A percentile compares a stretch with the other conserved stretches of the same genome.
These are phyloP conservation scores for Heterococcus sp. DNA, from an alignment of 108 stramenopile species.

Conservation along the genomic window DNA sequence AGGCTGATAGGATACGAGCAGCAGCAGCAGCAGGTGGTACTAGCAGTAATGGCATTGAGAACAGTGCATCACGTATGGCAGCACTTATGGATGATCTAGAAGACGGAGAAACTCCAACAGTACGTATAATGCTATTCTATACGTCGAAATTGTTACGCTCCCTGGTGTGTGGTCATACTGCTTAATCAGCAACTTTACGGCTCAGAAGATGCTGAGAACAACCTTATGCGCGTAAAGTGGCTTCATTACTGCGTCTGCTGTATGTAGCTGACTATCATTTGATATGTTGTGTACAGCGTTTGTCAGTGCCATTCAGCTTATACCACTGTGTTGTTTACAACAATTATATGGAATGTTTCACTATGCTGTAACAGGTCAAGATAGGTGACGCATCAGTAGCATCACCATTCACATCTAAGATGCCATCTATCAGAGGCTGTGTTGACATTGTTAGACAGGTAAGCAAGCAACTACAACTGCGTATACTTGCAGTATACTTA, in stretches of 20 bases:
- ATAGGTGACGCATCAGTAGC: conserved; percentile 93
- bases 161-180: too few species aligned
- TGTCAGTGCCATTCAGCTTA: too few species aligned
- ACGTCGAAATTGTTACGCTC: too few species aligned
- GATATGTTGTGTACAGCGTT: conserved; percentile 60
- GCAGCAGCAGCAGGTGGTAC: too few species aligned
- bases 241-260: background rate
- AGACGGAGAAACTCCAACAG: background rate
- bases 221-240: too few species aligned
- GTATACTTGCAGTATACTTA: conserved; percentile 81
- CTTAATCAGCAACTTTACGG: too few species aligned
- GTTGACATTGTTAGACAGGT: conserved; percentile 90
- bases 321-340: conserved; percentile 62
- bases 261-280: too few species aligned
- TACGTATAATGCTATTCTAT: too few species aligned
- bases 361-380: conserved; percentile 70
- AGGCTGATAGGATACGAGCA: too few species aligned
- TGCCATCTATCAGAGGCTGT: conserved; percentile 89
- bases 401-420: conserved; percentile 91
- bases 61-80: conserved; percentile 43
- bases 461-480: too few species aligned
- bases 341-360: background rate
- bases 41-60: conserved; percentile 28
- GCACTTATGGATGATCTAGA: conserved; percentile 43
- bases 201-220: too few species aligned